Conservation (phyloP, 2,329 filamentous ascomycete species). For the Paracorniculantispora psalliotae region DNA sequence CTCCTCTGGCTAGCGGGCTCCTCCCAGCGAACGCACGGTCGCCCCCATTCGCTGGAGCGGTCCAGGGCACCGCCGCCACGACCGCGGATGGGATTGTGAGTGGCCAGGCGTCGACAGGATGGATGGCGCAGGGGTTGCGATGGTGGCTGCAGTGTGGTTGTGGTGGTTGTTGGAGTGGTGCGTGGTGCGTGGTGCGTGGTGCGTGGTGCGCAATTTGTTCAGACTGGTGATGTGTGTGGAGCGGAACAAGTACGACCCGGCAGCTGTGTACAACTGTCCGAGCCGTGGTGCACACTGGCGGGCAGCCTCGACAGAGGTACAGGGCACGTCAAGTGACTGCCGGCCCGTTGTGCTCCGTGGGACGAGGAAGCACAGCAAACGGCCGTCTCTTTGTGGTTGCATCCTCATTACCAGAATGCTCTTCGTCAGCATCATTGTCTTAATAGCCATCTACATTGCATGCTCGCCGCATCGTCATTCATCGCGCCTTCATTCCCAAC, state of each 20-base stretch:
- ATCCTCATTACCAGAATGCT: too few relatives aligned
- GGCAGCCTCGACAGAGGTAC: background rate
- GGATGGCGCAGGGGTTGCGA: background rate
- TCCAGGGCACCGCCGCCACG: background rate
- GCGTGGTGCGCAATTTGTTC: background rate
- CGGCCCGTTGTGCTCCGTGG: background rate
- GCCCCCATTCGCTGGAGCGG: background rate
- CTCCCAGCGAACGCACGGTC: background rate
- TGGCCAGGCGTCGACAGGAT: background rate
- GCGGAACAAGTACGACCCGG: background rate
- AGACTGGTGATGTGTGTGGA: background rate
- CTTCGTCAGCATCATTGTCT: too few relatives aligned
- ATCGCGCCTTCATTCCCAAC: too few relatives aligned
- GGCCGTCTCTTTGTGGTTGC: too few relatives aligned
- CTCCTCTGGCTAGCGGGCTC: background rate
- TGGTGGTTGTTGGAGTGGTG: background rate
- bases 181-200: background rate
- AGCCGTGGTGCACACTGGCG: background rate
- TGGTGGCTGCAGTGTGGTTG: slow-evolving; percentile 1
- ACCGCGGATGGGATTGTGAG: background rate
- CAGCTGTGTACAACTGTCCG: background rate
- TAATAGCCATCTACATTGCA: too few relatives aligned
- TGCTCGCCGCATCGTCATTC: too few relatives aligned
- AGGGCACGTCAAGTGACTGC: slow-evolving; percentile 4
- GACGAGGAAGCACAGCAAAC: too few relatives aligned